Percentiles rank a stretch among this genome's conserved stretches.
Evolutionary conservation across 2,329 filamentous ascomycete genomes (phyloP).

Genomic region (Monilinia aucupariae): DNA sequence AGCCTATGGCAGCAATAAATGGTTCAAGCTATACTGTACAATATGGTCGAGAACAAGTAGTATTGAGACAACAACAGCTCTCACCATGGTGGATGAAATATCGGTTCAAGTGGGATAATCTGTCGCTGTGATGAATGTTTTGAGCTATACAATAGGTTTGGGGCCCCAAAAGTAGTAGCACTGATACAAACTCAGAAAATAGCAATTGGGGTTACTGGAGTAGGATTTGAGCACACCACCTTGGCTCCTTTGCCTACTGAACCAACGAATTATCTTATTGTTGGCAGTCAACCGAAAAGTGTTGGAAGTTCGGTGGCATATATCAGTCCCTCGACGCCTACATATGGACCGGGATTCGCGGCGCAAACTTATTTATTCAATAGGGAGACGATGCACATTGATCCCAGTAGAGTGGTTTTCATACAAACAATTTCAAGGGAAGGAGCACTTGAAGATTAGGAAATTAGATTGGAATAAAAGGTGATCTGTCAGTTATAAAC

Average conservation of each 20-base stretch:
- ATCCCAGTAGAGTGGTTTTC: slow-evolving; percentile 25
- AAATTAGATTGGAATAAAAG: slow-evolving; percentile 19
- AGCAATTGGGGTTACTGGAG: slow-evolving; percentile 25
- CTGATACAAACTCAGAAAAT: slow-evolving; percentile 26
- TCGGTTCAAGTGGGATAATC: no score
- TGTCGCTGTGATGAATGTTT: no score
- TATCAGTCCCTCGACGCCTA: slow-evolving; percentile 25
- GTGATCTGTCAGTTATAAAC: slow-evolving; percentile 29
- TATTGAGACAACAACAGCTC: no score
- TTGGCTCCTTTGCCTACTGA: background rate
- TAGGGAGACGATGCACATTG: slow-evolving; percentile 27
- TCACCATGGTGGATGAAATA: no score
- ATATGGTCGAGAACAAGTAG: slow-evolving; percentile 15
- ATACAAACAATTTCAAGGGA: slow-evolving; percentile 26
- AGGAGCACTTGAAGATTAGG: slow-evolving; percentile 19
- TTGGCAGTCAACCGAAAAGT: slow-evolving; percentile 17
- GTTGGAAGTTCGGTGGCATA: slow-evolving; percentile 22
- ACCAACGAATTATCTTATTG: slow-evolving; percentile 27
- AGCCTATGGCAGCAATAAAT: slow-evolving; percentile 21
- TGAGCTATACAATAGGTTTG: no score
- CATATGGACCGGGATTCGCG: slow-evolving; percentile 22
- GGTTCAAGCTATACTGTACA: slow-evolving; percentile 25
- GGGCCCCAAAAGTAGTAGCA: slow-evolving; percentile 23
- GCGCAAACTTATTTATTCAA: slow-evolving; percentile 21
- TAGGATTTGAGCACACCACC: slow-evolving; percentile 28